Base-by-base conservation (phyloP, 805 yeast species). In the Yarrowia bubula region DNA sequence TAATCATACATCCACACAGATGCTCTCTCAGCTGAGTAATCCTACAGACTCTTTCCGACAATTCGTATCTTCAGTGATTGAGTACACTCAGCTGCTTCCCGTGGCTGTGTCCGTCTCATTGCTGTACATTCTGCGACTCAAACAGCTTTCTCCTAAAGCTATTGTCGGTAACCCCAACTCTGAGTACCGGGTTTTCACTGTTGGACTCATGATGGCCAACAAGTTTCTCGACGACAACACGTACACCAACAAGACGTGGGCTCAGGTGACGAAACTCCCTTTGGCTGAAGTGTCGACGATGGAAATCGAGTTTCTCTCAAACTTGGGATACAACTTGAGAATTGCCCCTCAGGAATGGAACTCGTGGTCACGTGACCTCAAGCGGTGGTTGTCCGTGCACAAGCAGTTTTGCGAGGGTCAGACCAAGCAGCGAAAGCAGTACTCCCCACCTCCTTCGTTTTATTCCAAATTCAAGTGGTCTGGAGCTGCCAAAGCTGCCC, bases 191-290 rank as follows among this genome's bases (percentile, higher is more conserved):
- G 70, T 74, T 13, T 73, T 90, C 53, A 84, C 87, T 43, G 79
- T 87, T 11, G 83, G 93, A 0, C 80, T 92, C 60, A 84, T 92
- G 63, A 79, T 91, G 69, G 95, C 97, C 46, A 92, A 92, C 79
- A 92, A 92, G 77, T 89, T 89, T 73, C 89, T 90, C 70, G 97
- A 92, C 76, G 98, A 92, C 77, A 90, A 91, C 74, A 92, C 97
- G 43, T 92, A 91, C 73, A 89, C 96, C 68, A 92, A 91, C 76
- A 84, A 85, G 72, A 89, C 96, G 0, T 92, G 98, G 98, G 83
- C 93, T 17, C 90, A 89, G 66, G 96, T 97, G 37, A 88, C 96
- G 11, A 90, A 91, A 37, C 81, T 92, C 69, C 76, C 82, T 5
- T 76, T 88, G 58, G 71, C 72, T 1, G 75, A 81, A 41, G 80